Evolutionary conservation across 352 stramenopile species (phyloP).

Genomic region (Phytophthora boehmeriae): DNA sequence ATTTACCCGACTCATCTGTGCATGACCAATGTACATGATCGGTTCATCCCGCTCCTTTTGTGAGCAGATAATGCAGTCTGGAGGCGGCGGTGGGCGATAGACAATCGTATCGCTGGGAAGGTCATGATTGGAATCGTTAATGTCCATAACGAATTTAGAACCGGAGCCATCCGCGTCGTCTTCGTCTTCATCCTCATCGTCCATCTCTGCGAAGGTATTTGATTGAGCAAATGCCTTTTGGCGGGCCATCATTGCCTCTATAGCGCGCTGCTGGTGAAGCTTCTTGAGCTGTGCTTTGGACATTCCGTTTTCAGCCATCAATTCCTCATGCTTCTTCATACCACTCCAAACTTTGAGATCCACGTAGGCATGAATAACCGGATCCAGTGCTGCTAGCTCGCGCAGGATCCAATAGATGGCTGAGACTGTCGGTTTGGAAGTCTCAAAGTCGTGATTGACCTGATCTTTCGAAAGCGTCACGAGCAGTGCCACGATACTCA

Average conservation of each 20-base stretch:
- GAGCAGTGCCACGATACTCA: constrained; percentile 68
- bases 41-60: constrained; percentile 85
- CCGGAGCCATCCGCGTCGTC: constrained; percentile 31
- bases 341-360: constrained; percentile 68
- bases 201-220: constrained; percentile 70
- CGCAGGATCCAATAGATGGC: constrained; percentile 85
- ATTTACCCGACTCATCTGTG: constrained; percentile 73
- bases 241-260: constrained; percentile 83
- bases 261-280: constrained; percentile 79
- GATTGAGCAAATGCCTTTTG: constrained; percentile 82
- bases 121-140: constrained; percentile 22
- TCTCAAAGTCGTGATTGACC: constrained; percentile 79
- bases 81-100: constrained; percentile 64
- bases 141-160: constrained; percentile 25
- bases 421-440: constrained; percentile 77
- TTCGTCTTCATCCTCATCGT: constrained; percentile 67
- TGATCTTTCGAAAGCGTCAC: constrained; percentile 68
- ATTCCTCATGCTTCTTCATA: constrained; percentile 66
- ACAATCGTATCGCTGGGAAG: constrained; percentile 48
- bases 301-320: constrained; percentile 55
- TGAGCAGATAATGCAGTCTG: constrained; percentile 87
- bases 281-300: constrained; percentile 81
- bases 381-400: constrained; percentile 59
- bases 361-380: constrained; percentile 53
- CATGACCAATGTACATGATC: constrained; percentile 88